Conservation (phyloP, 139 green algal genomes). For the Penium margaritaceum region DNA sequence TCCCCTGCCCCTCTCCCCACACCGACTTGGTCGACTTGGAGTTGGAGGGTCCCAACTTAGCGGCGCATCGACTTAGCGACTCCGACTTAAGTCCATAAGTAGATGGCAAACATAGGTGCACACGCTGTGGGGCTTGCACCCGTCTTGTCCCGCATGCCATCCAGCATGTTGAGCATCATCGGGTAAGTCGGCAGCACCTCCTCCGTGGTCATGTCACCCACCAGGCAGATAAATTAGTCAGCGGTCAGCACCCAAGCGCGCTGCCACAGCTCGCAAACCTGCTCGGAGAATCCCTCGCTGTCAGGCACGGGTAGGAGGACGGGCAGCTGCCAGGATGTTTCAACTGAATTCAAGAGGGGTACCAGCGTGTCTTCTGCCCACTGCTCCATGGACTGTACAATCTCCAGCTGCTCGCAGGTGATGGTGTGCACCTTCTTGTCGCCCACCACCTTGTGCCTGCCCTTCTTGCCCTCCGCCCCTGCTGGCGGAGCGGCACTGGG, state of each 20-base stretch:
- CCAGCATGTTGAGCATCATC: constrained; percentile 98
- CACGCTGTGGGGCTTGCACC: constrained; percentile 73
- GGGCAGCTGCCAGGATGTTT: constrained; percentile 87
- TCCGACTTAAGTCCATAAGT: too few species aligned
- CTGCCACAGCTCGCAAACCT: constrained; percentile 75
- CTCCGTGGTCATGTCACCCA: constrained; percentile 93
- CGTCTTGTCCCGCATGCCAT: constrained; percentile 86
- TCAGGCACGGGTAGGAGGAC: constrained; percentile 84
- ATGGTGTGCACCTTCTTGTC: constrained; percentile 59
- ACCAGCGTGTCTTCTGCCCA: constrained; percentile 64
- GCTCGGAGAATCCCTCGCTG: constrained; percentile 80
- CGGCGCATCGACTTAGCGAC: too few species aligned
- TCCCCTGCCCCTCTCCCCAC: too few species aligned
- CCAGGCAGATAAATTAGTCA: constrained; percentile 87
- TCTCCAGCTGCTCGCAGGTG: constrained; percentile 58
- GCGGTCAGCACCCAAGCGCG: constrained; percentile 72
- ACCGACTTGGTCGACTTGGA: too few species aligned
- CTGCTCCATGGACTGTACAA: constrained; percentile 56
- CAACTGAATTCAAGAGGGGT: constrained; percentile 67
- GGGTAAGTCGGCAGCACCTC: constrained; percentile 99
- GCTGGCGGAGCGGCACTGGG: too few species aligned
- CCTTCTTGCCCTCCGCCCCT: too few species aligned
- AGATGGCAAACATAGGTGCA: too few species aligned
- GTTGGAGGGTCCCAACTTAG: too few species aligned
- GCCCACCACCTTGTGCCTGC: too few species aligned